Base-by-base conservation (phyloP, 2,329 filamentous ascomycete species). In the Neospermospora avenae region DNA sequence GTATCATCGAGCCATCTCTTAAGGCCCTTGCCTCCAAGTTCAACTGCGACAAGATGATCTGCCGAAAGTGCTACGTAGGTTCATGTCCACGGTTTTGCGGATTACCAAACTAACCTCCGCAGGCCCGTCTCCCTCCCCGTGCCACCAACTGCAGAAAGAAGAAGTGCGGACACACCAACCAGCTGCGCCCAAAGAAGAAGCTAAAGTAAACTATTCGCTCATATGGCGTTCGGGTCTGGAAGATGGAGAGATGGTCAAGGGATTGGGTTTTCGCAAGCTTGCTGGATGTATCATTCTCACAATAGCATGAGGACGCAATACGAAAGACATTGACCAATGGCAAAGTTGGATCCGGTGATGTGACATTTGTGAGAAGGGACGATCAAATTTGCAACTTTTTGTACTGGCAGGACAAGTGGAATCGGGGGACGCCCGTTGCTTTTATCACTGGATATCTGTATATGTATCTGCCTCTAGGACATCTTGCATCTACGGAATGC, bases 131-230 rank as follows among this genome's bases (percentile, higher is more conserved):
- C 69, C 93, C 93, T 71, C 93, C 93, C 72, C 91, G 95, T 87
- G 95, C 95, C 75, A 97, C 93, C 86, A 99, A 99, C 90, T 99
- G 95, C 91, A 87, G 93, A 76, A 98, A 98, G 92, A 93, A 93
- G 85, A 98, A 98, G 88, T 98, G 93, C 82, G 95, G 93, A 69
- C 95, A 98, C 89, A 96, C 89, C 84, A 98, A 98, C 91, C 95
- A 99, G 88, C 91, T 99, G 79, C 91, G 95, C 83, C 95, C 95
- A 81, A 99, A 99, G 93, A 99, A 99, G 93, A 99, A 99, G 93
- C 87, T 96, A 79, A 96, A 97, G 84, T 93, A 89, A 79, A 82
- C 79, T 78, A 75, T 77, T 82, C 74, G 71, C 69, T 73, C 68
- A 55, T 63, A 63, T 68, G 70, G 69, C 70, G 69, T 71, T 71